Percentiles rank a stretch among this genome's conserved stretches.
phyloP scores from a whole-genome alignment of 148 eudicot species.

The Rheum nobile region DNA sequence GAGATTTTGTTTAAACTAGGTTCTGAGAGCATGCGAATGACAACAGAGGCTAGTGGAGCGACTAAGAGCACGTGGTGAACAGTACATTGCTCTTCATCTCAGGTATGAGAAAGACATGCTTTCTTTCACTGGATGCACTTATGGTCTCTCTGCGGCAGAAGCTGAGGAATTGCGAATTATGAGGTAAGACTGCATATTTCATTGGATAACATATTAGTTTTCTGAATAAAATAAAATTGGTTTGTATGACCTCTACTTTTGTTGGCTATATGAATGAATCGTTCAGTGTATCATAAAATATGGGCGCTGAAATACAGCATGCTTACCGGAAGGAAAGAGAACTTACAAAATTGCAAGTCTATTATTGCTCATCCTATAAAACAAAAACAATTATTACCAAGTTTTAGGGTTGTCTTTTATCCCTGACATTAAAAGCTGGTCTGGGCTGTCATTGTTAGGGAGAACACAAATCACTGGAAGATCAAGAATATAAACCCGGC shows the following conservation, averaged over 20 bases:
- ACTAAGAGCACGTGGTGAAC: conserved; percentile 53
- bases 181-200: conserved; percentile 38
- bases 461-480: conserved; percentile 87
- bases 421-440: neutral
- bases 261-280: neutral
- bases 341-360: neutral
- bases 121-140: conserved; percentile 88
- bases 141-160: conserved; percentile 76
- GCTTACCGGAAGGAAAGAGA: neutral
- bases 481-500: conserved; percentile 68
- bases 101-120: conserved; percentile 97
- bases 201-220: neutral
- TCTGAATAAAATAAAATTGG: neutral
- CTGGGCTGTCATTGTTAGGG: conserved; percentile 27
- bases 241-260: neutral
- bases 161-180: conserved; percentile 67
- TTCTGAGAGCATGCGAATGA: conserved; percentile 72
- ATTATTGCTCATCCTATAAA: neutral
- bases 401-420: neutral
- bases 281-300: neutral
- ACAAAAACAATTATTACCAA: neutral
- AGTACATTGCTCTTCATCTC: conserved; percentile 78
- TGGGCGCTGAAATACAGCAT: neutral
- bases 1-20: conserved; percentile 49
- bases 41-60: conserved; percentile 93